These are phyloP conservation scores for Colletotrichum aenigma DNA, from an alignment of 2,329 filamentous ascomycete genomes.

Conservation along the genomic window DNA sequence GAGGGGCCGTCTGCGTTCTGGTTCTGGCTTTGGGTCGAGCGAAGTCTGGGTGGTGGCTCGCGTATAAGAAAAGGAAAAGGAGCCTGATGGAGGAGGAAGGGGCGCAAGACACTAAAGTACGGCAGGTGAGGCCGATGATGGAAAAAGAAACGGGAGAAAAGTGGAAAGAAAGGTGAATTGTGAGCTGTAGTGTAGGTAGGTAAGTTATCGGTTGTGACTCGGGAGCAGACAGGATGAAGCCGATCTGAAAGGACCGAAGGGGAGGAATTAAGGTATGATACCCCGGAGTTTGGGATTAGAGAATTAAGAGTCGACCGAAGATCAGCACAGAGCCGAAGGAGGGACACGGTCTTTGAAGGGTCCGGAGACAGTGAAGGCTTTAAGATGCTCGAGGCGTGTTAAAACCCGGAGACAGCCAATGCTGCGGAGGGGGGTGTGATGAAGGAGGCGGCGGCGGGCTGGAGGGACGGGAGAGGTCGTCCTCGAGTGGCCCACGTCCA, in stretches of 20 bases:
- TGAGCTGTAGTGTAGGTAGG: neutral
- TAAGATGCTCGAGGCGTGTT: conserved; percentile 4
- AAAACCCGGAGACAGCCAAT: neutral
- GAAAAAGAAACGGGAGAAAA: neutral
- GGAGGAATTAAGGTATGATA: neutral
- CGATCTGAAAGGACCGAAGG: neutral
- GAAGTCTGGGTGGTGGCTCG: neutral
- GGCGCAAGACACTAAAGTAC: neutral
- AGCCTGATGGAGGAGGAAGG: neutral
- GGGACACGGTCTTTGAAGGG: neutral
- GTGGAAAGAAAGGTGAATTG: neutral
- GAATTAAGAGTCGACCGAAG: conserved; percentile 7
- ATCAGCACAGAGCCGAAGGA: conserved; percentile 11
- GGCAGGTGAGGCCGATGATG: neutral
- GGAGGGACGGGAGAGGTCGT: neutral
- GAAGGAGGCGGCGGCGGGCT: neutral
- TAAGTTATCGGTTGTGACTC: neutral
- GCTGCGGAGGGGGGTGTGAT: neutral
- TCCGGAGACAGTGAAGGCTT: conserved; percentile 13
- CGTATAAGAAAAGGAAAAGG: neutral
- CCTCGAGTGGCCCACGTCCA: neutral
- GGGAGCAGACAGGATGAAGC: conserved; percentile 1
- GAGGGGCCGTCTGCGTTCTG: neutral
- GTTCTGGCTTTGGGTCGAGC: neutral
- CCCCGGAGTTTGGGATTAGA: neutral